These are phyloP conservation scores for Helicocarpus griseus DNA, from an alignment of 2,329 filamentous ascomycete species.

Conservation along the genomic window DNA sequence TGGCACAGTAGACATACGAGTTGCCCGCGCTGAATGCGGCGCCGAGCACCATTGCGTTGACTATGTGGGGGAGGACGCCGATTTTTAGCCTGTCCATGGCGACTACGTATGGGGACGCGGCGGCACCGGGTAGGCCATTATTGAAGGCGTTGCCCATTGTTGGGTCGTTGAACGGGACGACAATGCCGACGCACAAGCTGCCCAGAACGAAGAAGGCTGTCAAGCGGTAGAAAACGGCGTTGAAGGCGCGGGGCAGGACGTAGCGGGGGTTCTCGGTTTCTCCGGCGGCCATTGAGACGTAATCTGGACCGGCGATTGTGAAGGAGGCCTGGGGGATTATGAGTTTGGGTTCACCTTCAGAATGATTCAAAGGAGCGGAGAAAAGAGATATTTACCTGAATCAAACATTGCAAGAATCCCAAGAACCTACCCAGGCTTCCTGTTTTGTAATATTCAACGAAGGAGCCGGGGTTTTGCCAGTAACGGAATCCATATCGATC, in stretches of 20 bases:
- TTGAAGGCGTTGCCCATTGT: constrained; percentile 52
- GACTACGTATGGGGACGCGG: constrained; percentile 58
- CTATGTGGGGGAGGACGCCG: constrained; percentile 55
- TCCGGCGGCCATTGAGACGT: constrained; percentile 55
- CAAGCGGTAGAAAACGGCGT: constrained; percentile 69
- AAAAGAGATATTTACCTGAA: constrained; percentile 22
- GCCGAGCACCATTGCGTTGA: constrained; percentile 63
- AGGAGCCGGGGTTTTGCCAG: constrained; percentile 58
- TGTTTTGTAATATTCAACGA: constrained; percentile 54
- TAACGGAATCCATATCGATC: constrained; percentile 66
- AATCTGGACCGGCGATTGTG: constrained; percentile 58
- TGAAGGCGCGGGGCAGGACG: constrained; percentile 64
- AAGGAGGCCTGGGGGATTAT: constrained; percentile 48
- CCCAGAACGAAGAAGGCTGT: constrained; percentile 68
- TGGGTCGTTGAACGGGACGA: constrained; percentile 60
- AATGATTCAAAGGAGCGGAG: background rate
- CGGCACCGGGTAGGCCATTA: constrained; percentile 53
- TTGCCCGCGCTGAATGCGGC: constrained; percentile 61
- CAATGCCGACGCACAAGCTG: constrained; percentile 60
- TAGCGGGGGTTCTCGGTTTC: constrained; percentile 61
- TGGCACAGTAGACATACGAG: constrained; percentile 59
- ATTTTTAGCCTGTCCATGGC: constrained; percentile 60
- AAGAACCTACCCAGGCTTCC: constrained; percentile 62
- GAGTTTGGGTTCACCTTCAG: too few relatives aligned
- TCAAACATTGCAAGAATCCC: constrained; percentile 67